Evolutionary conservation across 129 eudicot genomes (phyloP), one percentile per base, ranked within the genome.

Genomic region (Daucus carota): DNA sequence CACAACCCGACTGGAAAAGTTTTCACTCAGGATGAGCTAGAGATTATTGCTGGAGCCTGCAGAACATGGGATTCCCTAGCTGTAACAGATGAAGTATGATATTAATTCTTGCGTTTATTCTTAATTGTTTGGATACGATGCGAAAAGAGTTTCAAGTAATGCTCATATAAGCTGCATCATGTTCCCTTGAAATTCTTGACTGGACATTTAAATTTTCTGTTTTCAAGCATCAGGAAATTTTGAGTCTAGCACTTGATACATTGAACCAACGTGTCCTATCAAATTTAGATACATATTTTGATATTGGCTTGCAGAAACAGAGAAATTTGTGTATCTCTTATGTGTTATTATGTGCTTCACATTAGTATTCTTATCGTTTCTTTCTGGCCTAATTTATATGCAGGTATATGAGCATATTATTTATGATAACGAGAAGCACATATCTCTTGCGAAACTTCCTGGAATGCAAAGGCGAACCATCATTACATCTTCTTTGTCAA

Each of bases 1-100:
- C 97, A 95, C 83, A 95, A 95, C 82, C 99, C 97, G 54, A 95
- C 97, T 31, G 99, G 99, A 75, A 95, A 95, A 85, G 95, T 92
- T 83, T 95, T 88, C 79, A 79, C 83, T 82, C 78, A 76, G 89
- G 87, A 82, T 57, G 99, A 95, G 90, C 94, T 95, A 66, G 87
- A 86, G 88, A 83, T 82, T 70, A 88, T 95, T 80, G 97, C 96
- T 57, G 96, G 75, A 83, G 92, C 81, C 81, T 95, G 99, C 96
- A 76, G 73, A 78, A 78, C 86, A 80, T 74, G 79, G 83, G 96
- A 95, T 82, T 85, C 85, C 80, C 83, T 95, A 65, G 99, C 91
- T 31, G 85, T 95, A 63, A 95, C 99, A 11, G 99, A 95, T 82
- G 99, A 91, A 88, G 99, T 95, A 87, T 84, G 94, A 69, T 34